phyloP scores from a whole-genome alignment of 805 yeast species.

The Ogataea dorogensis region DNA sequence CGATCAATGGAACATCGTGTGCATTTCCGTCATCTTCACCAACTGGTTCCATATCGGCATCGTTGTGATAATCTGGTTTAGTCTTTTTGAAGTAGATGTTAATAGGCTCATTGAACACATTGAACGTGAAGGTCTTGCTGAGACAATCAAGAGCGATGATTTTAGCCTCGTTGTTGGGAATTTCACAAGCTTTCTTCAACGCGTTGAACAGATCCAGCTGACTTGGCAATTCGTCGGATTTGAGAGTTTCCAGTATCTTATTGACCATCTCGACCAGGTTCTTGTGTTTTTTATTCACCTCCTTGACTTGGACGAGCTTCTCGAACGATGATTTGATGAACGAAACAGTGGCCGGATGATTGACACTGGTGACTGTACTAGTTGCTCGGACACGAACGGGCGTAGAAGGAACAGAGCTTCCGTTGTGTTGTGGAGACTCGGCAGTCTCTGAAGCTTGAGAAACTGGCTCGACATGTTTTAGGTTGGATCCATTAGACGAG shows the following conservation, averaged over 20 bases:
- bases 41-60: conserved; percentile 43
- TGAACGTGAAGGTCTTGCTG: conserved; percentile 85
- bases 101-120: conserved; percentile 60
- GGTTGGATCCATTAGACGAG: too few species aligned
- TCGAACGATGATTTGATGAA: conserved; percentile 36
- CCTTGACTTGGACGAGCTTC: conserved; percentile 30
- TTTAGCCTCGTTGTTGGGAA: conserved; percentile 61
- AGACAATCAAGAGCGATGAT: conserved; percentile 78
- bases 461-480: background rate
- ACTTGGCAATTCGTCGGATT: conserved; percentile 40
- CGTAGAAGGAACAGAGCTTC: conserved; percentile 3
- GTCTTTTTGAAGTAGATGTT: conserved; percentile 42
- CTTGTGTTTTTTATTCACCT: conserved; percentile 43
- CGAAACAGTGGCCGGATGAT: conserved; percentile 31
- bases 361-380: conserved; percentile 16
- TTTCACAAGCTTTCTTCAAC: conserved; percentile 70
- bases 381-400: conserved; percentile 12
- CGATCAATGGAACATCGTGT: conserved; percentile 58
- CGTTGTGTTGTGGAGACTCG: conserved; percentile 7
- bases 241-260: conserved; percentile 43
- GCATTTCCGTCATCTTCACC: conserved; percentile 28
- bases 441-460: too few species aligned
- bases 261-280: conserved; percentile 37
- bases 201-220: conserved; percentile 71
- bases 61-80: conserved; percentile 29